Percentiles rank a stretch among this genome's conserved stretches.
Evolutionary conservation across 495 filamentous ascomycete genomes (phyloP).

Genomic region (Neurospora sp.): DNA sequence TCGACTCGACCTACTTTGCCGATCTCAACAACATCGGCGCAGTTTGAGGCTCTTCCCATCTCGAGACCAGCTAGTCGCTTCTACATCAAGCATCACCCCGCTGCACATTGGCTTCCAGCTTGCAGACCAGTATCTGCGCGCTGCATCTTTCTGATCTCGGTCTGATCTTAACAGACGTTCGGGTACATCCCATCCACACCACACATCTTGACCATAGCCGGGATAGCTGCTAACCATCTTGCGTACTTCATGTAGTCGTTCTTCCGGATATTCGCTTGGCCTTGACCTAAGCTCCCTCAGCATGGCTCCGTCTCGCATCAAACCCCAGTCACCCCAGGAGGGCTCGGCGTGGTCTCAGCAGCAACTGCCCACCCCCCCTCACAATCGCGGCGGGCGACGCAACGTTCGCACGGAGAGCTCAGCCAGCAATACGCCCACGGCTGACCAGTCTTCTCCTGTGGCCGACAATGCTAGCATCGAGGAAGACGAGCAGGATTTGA

Average conservation of each 20-base stretch:
- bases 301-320: background rate
- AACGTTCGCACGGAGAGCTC: background rate
- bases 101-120: background rate
- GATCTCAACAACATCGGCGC: background rate
- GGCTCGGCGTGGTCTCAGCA: background rate
- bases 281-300: background rate
- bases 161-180: background rate
- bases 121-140: background rate
- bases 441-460: background rate
- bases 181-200: background rate
- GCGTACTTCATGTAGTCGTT: background rate
- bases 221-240: background rate
- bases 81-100: background rate
- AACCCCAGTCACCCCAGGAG: background rate
- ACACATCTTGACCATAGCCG: background rate
- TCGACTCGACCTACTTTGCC: background rate
- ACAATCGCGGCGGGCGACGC: background rate
- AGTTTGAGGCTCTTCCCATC: background rate
- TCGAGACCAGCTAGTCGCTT: background rate
- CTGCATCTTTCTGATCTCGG: background rate
- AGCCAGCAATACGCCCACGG: background rate
- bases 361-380: background rate
- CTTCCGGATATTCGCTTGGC: background rate
- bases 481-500: background rate
- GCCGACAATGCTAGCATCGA: background rate